phyloP scores from a whole-genome alignment of 2,329 filamentous ascomycete species.

The Stagonosporopsis chrysanthemi region DNA sequence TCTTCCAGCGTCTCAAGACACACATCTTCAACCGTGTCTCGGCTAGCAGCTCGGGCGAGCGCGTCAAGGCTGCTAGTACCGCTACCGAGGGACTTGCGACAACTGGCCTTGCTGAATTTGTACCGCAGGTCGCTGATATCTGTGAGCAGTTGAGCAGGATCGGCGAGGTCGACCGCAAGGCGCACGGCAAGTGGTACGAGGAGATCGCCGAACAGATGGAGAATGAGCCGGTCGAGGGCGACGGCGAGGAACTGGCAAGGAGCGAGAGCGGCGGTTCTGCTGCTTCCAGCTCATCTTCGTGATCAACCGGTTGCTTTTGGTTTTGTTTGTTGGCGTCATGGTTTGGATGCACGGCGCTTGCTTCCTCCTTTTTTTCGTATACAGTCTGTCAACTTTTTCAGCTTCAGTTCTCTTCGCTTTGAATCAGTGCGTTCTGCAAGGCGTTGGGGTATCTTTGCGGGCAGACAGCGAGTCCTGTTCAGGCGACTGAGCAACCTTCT shows the following conservation, averaged over 20 bases:
- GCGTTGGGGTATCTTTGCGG: neutral
- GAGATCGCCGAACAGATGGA: slow-evolving; percentile 65
- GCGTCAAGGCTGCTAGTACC: slow-evolving; percentile 72
- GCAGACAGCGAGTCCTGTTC: neutral
- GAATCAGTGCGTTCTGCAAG: neutral
- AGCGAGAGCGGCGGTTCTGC: slow-evolving; percentile 36
- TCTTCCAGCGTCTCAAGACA: slow-evolving; percentile 71
- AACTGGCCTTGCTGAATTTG: slow-evolving; percentile 76
- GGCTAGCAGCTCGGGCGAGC: slow-evolving; percentile 72
- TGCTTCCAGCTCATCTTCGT: slow-evolving; percentile 17
- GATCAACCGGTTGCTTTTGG: neutral
- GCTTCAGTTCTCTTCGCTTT: neutral
- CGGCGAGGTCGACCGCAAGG: slow-evolving; percentile 70
- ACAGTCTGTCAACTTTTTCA: neutral
- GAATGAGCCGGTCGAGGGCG: slow-evolving; percentile 43
- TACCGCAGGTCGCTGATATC: slow-evolving; percentile 71
- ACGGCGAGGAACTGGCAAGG: slow-evolving; percentile 40
- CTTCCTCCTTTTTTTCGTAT: neutral
- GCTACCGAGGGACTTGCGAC: slow-evolving; percentile 74
- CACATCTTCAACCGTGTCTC: slow-evolving; percentile 72
- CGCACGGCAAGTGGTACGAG: slow-evolving; percentile 76
- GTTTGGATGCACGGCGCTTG: neutral
- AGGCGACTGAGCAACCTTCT: neutral
- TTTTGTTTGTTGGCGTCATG: neutral
- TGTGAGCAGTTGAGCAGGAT: slow-evolving; percentile 72